A percentile compares a stretch with the other conserved stretches of the same genome.
These are phyloP conservation scores for Gynochthodes officinalis DNA, from an alignment of 257 asterid genomes.

Conservation along the genomic window DNA sequence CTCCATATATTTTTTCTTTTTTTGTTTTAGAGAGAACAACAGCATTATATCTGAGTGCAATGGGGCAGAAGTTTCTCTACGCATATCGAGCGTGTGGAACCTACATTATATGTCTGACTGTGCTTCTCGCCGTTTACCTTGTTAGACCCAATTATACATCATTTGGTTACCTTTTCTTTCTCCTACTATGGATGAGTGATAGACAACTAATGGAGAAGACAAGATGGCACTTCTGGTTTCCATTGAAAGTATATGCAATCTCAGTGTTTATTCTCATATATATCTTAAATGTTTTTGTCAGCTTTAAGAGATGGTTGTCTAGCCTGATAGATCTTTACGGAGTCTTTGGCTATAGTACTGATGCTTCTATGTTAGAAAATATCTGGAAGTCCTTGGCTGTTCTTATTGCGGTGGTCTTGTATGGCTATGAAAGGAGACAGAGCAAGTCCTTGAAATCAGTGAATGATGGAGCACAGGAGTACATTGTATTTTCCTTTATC, in stretches of 20 bases:
- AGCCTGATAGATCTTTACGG: slow-evolving; percentile 50
- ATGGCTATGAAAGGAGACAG: slow-evolving; percentile 94
- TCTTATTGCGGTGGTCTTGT: slow-evolving; percentile 90
- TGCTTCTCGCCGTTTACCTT: slow-evolving; percentile 77
- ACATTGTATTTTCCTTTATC: slow-evolving; percentile 62
- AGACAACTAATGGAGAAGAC: slow-evolving; percentile 89
- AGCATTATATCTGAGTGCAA: slow-evolving; percentile 80
- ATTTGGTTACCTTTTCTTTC: slow-evolving; percentile 86
- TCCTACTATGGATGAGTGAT: slow-evolving; percentile 90
- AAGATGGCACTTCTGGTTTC: slow-evolving; percentile 86
- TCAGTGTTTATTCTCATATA: slow-evolving; percentile 69
- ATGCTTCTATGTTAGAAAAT: slow-evolving; percentile 64
- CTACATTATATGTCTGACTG: slow-evolving; percentile 83
- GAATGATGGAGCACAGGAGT: slow-evolving; percentile 44
- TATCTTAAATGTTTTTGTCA: slow-evolving; percentile 67
- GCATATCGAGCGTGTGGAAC: slow-evolving; percentile 87
- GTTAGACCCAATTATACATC: slow-evolving; percentile 81
- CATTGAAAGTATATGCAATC: slow-evolving; percentile 77
- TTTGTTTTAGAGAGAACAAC: slow-evolving; percentile 71
- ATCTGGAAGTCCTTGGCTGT: slow-evolving; percentile 88
- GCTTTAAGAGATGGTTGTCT: slow-evolving; percentile 80
- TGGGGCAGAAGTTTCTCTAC: slow-evolving; percentile 75
- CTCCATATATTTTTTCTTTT: neutral
- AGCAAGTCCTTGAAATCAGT: slow-evolving; percentile 39
- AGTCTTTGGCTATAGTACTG: slow-evolving; percentile 63